Conservation (phyloP, 2,329 filamentous ascomycete genomes). For the Fusarium coffeatum region DNA sequence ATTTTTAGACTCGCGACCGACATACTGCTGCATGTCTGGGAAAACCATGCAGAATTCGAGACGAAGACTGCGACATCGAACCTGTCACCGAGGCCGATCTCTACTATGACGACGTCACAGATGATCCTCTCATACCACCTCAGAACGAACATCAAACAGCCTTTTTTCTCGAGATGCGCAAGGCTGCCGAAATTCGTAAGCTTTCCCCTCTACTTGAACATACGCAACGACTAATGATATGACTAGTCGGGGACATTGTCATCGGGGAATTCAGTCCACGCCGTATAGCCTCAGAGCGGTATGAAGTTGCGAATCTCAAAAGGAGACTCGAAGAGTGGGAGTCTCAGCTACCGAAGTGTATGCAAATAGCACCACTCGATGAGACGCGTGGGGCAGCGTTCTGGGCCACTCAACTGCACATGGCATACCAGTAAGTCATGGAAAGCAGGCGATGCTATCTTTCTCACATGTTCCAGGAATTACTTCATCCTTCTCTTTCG, state of each 20-base stretch:
- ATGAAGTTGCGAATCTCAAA: neutral
- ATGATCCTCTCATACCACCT: neutral
- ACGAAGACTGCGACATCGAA: conserved; percentile 40
- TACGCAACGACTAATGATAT: accelerated
- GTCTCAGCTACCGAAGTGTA: neutral
- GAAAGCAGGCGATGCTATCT: accelerated
- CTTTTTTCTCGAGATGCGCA: conserved; percentile 27
- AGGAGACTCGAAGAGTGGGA: conserved; percentile 25
- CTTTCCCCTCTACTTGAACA: accelerated
- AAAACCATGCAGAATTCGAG: conserved; percentile 34
- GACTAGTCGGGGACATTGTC: conserved; percentile 31
- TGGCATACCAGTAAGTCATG: conserved; percentile 32
- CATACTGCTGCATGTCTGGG: conserved; percentile 34
- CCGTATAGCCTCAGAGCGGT: neutral
- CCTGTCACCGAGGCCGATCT: conserved; percentile 17
- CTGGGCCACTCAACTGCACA: conserved; percentile 32
- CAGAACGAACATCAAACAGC: conserved; percentile 30
- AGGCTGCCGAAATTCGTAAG: conserved; percentile 21
- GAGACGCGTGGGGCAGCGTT: conserved; percentile 19
- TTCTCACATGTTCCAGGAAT: neutral
- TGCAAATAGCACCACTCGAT: conserved; percentile 15
- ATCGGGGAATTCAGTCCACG: conserved; percentile 39
- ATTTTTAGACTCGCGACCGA: conserved; percentile 17
- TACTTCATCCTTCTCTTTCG: conserved; percentile 31
- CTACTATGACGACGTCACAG: conserved; percentile 14